Evolutionary conservation across 1,284 basidiomycete species (phyloP).

Genomic region (Mycena citricolor): DNA sequence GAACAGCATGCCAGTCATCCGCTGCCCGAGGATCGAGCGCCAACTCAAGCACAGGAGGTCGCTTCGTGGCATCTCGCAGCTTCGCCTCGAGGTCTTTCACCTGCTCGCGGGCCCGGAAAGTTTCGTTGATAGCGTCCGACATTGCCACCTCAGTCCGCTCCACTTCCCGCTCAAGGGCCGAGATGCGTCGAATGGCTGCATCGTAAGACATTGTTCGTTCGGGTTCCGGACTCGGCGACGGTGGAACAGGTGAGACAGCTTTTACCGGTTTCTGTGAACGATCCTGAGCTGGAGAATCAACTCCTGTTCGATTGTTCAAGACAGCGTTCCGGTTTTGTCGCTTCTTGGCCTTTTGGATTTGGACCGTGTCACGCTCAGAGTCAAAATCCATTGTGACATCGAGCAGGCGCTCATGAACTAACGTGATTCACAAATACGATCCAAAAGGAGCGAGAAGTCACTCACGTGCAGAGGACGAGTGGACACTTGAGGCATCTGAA

Average conservation of each 20-base stretch:
- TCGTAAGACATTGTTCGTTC: slow-evolving; percentile 10
- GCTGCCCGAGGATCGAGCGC: slow-evolving; percentile 12
- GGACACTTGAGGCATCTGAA: slow-evolving; percentile 16
- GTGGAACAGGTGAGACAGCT: no score
- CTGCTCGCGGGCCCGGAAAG: slow-evolving; percentile 22
- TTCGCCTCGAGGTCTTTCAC: slow-evolving; percentile 19
- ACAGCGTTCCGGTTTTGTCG: slow-evolving; percentile 5
- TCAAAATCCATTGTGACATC: slow-evolving; percentile 20
- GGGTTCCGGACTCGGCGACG: slow-evolving; percentile 6
- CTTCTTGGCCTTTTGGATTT: no score
- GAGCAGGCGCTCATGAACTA: slow-evolving; percentile 17
- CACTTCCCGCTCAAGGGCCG: slow-evolving; percentile 25
- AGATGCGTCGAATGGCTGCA: slow-evolving; percentile 17
- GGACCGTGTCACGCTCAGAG: slow-evolving; percentile 10
- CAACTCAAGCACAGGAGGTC: slow-evolving; percentile 15
- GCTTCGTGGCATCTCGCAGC: slow-evolving; percentile 10
- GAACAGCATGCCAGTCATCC: slow-evolving; percentile 22
- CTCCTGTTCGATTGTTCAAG: no score
- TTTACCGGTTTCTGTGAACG: no score
- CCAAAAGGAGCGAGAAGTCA: neutral
- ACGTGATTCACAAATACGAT: neutral
- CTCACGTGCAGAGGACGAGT: slow-evolving; percentile 17
- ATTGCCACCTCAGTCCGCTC: slow-evolving; percentile 24
- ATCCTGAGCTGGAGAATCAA: no score
- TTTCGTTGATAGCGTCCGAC: slow-evolving; percentile 23